Conservation (phyloP, 2,329 filamentous ascomycete genomes). For the Hirsutella rhossiliensis region DNA sequence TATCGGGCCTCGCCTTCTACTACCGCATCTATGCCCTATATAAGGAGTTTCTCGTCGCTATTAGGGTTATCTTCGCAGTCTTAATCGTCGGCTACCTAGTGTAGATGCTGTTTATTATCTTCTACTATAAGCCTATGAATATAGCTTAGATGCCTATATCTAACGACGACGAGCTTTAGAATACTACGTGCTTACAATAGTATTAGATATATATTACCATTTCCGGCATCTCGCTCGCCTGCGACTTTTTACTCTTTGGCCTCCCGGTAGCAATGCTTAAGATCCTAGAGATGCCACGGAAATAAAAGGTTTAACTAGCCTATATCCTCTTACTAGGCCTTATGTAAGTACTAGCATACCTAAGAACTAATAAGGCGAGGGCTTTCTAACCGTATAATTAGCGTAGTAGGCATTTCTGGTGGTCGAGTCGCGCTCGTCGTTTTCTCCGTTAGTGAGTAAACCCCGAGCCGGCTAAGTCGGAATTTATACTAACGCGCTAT, state of each 20-base stretch:
- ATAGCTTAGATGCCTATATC: background rate
- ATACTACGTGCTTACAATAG: background rate
- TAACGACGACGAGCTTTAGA: too few relatives aligned
- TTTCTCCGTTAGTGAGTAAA: too few relatives aligned
- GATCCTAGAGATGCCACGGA: background rate
- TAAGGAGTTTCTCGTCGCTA: background rate
- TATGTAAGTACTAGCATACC: constrained; percentile 15
- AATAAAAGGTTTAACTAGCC: constrained; percentile 1
- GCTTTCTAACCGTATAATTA: too few relatives aligned
- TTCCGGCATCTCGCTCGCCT: background rate
- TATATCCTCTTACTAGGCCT: constrained; percentile 1
- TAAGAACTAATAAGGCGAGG: too few relatives aligned
- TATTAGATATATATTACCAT: background rate
- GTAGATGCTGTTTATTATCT: constrained; percentile 1
- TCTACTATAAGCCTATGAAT: constrained; percentile 1
- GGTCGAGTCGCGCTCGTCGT: too few relatives aligned
- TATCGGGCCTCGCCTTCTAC: constrained; percentile 3
- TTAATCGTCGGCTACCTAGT: constrained; percentile 1
- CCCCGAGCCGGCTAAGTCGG: too few relatives aligned
- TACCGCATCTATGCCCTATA: constrained; percentile 1
- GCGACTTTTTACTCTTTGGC: constrained; percentile 2
- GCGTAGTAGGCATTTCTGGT: too few relatives aligned
- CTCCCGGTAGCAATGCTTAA: background rate
- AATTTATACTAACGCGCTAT: too few relatives aligned
- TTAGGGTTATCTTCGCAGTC: constrained; percentile 1